Base-by-base conservation (phyloP, 164 flowering plant genomes). In the Santalum album region DNA sequence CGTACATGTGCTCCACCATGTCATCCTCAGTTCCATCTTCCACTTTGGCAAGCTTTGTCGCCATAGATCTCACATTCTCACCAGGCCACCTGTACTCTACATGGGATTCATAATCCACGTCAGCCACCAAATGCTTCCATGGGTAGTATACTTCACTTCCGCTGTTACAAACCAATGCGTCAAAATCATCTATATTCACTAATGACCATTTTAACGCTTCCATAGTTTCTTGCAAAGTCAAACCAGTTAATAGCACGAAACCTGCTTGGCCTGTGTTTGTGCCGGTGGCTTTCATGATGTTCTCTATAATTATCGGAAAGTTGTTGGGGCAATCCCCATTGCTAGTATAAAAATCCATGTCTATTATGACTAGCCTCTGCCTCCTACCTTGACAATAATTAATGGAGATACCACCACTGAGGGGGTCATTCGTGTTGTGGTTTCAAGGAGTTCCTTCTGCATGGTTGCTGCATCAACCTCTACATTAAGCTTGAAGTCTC, bases 11-110 rank as follows among this genome's bases (percentile, higher is more conserved):
- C 60, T 70, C 81, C 16, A 26, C 54, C 11, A 75, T 57, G 46
- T 81, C 87, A 57, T 77, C 73, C 60, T 78, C 83, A 3, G 50
- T 53, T 22, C 67, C 84, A 42, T 61, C 68, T 9, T 81, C 87
- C n/a, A 49, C 25, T 62, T 38, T 73, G 1, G 81, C 83, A 35
- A 84, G 75, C 78, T 87, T 79, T 12, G 44, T 63, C 7, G 75
- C 72, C 48, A 61, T 65, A 3, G 85, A 73, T 49, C 76, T 63
- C 6, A 83, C 69, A 51, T 81, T 78, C 59, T 77, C 91, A 48
- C 80, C 79, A 0, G 91, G 86, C 96, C 92, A 87, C 61, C 79
- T 67, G 56, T 83, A 79, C 61, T 79, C 96, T 26, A 83, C 58
- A 42, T 83, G 96, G 25, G 78, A 61, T 55, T 74, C 78, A 49